Evolutionary conservation across 225 moss, liverwort and hornwort species (phyloP).

Genomic region (Bryoerythrophyllum caledonicum): DNA sequence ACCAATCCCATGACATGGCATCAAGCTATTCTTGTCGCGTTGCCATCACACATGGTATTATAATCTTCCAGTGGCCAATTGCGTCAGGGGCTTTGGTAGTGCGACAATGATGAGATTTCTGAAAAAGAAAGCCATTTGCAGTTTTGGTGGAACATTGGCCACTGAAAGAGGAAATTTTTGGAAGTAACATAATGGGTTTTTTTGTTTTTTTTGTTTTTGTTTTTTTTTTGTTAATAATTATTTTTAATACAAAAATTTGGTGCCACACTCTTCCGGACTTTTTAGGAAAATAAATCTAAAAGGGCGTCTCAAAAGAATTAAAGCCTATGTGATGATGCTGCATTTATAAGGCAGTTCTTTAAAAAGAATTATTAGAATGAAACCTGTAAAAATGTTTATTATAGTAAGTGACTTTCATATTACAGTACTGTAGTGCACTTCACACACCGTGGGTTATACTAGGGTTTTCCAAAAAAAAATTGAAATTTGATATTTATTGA

Average conservation of each 20-base stretch:
- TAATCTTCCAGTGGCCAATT: slow-evolving; percentile 6
- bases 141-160: not conserved
- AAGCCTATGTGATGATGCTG: not conserved
- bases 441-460: no score
- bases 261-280: not conserved
- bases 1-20: not conserved
- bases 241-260: no score
- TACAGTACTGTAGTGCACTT: no score
- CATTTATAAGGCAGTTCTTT: not conserved
- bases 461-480: no score
- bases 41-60: slow-evolving; percentile 1
- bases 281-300: not conserved
- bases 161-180: not conserved
- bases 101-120: not conserved
- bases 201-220: no score
- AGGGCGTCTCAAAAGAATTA: not conserved
- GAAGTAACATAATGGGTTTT: not conserved
- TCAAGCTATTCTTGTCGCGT: not conserved
- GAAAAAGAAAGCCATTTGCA: slow-evolving; percentile 2
- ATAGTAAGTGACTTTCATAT: no score
- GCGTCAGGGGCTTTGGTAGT: not conserved
- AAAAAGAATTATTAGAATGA: not conserved
- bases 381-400: not conserved
- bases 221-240: no score
- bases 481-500: no score